Conservation (phyloP, 1,284 basidiomycete genomes). For the Vanrija pseudolonga region DNA sequence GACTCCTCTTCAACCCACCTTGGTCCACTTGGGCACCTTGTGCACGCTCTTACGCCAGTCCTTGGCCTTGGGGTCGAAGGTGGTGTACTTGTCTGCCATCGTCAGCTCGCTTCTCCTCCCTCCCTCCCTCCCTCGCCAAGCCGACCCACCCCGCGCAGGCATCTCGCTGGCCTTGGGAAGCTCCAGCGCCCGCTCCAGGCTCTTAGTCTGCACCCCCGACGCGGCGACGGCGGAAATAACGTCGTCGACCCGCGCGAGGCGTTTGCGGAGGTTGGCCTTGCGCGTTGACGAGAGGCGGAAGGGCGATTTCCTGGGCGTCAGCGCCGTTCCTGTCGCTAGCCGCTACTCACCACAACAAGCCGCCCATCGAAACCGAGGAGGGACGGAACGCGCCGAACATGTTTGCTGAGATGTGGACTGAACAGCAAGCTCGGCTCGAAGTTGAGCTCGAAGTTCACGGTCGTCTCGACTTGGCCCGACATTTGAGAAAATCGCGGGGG, state of each 20-base stretch:
- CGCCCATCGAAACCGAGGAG: slow-evolving; percentile 23
- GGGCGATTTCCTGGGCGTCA: slow-evolving; percentile 65
- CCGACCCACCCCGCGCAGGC: slow-evolving; percentile 49
- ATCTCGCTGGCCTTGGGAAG: slow-evolving; percentile 51
- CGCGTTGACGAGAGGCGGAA: slow-evolving; percentile 87
- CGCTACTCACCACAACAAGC: slow-evolving; percentile 26
- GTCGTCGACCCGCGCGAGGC: slow-evolving; percentile 86
- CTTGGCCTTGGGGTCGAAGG: slow-evolving; percentile 66
- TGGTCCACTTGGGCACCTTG: slow-evolving; percentile 91
- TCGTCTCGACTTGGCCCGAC: not conserved
- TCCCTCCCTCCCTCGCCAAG: too few species aligned
- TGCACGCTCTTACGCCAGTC: slow-evolving; percentile 93
- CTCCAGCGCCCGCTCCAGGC: slow-evolving; percentile 24
- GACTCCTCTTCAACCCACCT: slow-evolving; percentile 56
- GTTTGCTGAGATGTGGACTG: not conserved
- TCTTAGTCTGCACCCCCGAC: slow-evolving; percentile 72
- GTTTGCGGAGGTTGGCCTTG: slow-evolving; percentile 82
- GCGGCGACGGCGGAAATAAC: slow-evolving; percentile 83
- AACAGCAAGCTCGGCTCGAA: not conserved
- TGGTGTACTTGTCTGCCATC: slow-evolving; percentile 82
- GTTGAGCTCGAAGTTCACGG: too few species aligned
- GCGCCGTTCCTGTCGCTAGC: not conserved
- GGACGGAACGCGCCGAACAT: slow-evolving; percentile 42
- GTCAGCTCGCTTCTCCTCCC: slow-evolving; percentile 5
- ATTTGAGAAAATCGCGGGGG: not conserved